Evolutionary conservation across 1,284 basidiomycete species (phyloP).

Genomic region (Cutaneotrichosporon cutaneum): DNA sequence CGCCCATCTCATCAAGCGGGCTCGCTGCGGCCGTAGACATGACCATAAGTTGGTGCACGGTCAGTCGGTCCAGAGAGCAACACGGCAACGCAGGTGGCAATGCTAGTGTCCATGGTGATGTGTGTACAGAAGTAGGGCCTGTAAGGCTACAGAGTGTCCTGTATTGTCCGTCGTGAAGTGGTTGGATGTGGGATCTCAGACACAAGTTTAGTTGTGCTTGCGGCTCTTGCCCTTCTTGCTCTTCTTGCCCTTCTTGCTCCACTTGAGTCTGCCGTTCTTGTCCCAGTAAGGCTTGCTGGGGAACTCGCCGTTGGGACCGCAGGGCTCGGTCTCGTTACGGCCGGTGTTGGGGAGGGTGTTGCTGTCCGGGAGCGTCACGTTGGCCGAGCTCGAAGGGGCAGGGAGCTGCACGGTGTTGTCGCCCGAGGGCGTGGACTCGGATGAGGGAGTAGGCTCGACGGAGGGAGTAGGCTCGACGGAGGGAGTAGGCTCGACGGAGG

Average conservation of each 20-base stretch:
- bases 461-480: constrained; percentile 78
- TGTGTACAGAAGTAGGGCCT: background rate
- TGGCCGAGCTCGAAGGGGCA: background rate
- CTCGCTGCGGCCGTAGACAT: no score
- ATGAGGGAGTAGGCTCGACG: background rate
- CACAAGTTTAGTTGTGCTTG: background rate
- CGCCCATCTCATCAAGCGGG: no score
- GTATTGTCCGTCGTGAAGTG: background rate
- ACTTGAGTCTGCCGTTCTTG: constrained; percentile 3
- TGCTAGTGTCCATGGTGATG: background rate
- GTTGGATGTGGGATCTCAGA: background rate
- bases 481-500: no score
- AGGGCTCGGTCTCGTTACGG: background rate
- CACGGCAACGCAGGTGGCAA: background rate
- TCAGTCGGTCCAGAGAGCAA: no score
- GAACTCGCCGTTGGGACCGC: background rate
- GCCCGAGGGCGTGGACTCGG: no score
- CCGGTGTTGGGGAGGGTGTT: background rate
- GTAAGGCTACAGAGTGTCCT: background rate
- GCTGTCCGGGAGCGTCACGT: background rate
- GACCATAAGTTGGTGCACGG: no score
- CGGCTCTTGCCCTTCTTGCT: background rate
- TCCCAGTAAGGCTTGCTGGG: constrained; percentile 4
- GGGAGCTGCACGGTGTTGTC: no score
- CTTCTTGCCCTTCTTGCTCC: constrained; percentile 1